Evolutionary conservation across 306 rosid genomes (phyloP).

Genomic region (Carpinus viminea): DNA sequence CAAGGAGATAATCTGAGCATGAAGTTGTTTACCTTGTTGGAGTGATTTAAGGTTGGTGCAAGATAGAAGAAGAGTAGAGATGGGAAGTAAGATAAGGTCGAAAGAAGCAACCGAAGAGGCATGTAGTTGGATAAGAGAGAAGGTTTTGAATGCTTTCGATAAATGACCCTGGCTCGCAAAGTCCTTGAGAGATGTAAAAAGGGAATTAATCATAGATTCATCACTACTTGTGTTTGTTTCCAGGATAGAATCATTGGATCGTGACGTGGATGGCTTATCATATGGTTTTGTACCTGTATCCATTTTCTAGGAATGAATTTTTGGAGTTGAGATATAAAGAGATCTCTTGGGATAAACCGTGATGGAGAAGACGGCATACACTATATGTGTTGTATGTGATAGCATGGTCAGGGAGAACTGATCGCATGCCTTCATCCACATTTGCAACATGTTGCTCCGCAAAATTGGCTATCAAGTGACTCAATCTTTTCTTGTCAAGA

Average conservation of each 20-base stretch:
- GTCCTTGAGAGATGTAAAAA: constrained; percentile 53
- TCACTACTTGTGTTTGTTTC: constrained; percentile 9
- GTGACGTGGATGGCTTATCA: constrained; percentile 20
- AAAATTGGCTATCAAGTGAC: not conserved
- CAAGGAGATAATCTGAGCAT: constrained; percentile 49
- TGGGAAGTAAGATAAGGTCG: constrained; percentile 44
- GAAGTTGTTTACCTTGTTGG: constrained; percentile 70
- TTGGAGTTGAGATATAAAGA: constrained; percentile 33
- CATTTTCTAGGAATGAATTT: constrained; percentile 54
- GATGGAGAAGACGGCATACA: constrained; percentile 49
- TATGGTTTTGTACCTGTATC: constrained; percentile 42
- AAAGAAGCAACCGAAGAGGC: constrained; percentile 38
- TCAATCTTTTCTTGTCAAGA: constrained; percentile 5
- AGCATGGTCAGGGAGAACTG: constrained; percentile 40
- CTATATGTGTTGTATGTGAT: constrained; percentile 6
- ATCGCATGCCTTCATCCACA: constrained; percentile 39
- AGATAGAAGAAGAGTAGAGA: constrained; percentile 54
- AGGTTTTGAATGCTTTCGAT: constrained; percentile 60
- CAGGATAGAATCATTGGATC: not conserved
- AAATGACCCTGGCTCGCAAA: constrained; percentile 44
- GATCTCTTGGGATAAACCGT: constrained; percentile 29
- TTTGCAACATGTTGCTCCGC: not conserved
- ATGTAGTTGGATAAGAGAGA: constrained; percentile 47
- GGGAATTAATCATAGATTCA: constrained; percentile 61
- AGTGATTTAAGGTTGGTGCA: constrained; percentile 49